Evolutionary conservation across 176 grass and related monocot genomes (phyloP).

Genomic region (Luzula sylvatica): DNA sequence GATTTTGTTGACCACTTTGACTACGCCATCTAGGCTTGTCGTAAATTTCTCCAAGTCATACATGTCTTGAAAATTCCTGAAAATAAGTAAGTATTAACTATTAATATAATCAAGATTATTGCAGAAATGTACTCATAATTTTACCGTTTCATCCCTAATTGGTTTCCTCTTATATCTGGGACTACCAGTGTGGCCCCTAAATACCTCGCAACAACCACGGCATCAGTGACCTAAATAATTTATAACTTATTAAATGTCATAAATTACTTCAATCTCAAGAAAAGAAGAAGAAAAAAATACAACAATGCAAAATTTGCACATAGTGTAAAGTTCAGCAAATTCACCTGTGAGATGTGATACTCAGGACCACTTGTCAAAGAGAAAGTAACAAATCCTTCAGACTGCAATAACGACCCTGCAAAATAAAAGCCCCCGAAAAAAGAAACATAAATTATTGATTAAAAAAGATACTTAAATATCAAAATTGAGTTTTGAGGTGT

Average conservation of each 20-base stretch:
- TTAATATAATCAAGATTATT: conserved; percentile 7
- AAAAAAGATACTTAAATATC: background rate
- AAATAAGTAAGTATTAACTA: conserved; percentile 14
- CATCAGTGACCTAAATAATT: conserved; percentile 64
- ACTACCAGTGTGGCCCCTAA: conserved; percentile 78
- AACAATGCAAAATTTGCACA: background rate
- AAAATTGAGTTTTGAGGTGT: background rate
- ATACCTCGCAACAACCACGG: conserved; percentile 73
- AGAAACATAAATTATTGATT: conserved; percentile 4
- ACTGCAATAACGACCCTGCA: conserved; percentile 25
- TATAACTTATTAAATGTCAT: background rate
- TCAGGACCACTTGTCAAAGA: conserved; percentile 63
- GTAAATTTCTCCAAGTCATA: conserved; percentile 66
- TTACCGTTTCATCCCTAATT: conserved; percentile 70
- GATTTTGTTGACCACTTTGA: conserved; percentile 41
- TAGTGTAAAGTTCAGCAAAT: background rate
- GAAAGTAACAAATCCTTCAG: conserved; percentile 72
- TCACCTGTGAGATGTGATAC: conserved; percentile 72
- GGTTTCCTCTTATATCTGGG: conserved; percentile 74
- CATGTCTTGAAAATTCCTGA: conserved; percentile 84
- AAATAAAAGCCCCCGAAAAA: conserved; percentile 6
- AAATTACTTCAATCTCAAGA: background rate
- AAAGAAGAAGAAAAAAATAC: conserved; percentile 3
- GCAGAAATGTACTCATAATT: conserved; percentile 15
- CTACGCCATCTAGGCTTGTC: conserved; percentile 49